Percentiles rank a stretch among this genome's conserved stretches.
phyloP scores from a whole-genome alignment of 257 asterid genomes.

The Osmanthus fragrans region DNA sequence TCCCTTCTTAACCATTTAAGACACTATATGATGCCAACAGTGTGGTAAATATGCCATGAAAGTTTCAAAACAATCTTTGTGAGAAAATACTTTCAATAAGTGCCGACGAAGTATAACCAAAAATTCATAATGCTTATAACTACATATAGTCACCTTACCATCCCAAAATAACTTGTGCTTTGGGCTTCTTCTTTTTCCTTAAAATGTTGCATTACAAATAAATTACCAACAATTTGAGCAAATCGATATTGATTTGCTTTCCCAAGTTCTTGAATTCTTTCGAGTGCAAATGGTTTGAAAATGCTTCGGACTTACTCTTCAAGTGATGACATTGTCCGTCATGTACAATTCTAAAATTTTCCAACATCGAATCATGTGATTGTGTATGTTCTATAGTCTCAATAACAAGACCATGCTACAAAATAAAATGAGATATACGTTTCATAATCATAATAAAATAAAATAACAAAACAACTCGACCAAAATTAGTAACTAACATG shows the following conservation, averaged over 20 bases:
- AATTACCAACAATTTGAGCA: neutral
- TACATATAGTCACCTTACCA: neutral
- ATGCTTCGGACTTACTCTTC: too few relatives aligned
- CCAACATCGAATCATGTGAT: neutral
- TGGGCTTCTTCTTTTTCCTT: neutral
- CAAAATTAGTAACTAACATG: neutral
- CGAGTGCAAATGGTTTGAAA: too few relatives aligned
- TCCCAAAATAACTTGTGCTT: neutral
- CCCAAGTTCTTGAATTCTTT: neutral
- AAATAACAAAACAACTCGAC: neutral
- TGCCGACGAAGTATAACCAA: too few relatives aligned
- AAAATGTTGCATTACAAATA: neutral
- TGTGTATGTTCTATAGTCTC: neutral
- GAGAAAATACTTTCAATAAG: too few relatives aligned
- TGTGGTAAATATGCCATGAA: neutral
- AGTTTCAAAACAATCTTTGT: too few relatives aligned
- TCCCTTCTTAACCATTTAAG: too few relatives aligned
- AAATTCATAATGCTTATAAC: neutral
- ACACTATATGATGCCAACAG: neutral
- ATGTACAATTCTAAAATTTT: neutral
- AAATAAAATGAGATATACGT: too few relatives aligned
- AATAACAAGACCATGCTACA: too few relatives aligned
- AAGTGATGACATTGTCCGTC: neutral
- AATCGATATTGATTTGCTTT: neutral
- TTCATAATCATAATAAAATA: too few relatives aligned